phyloP scores from a whole-genome alignment of 495 filamentous ascomycete genomes.

The Barbatosphaeria neglecta region DNA sequence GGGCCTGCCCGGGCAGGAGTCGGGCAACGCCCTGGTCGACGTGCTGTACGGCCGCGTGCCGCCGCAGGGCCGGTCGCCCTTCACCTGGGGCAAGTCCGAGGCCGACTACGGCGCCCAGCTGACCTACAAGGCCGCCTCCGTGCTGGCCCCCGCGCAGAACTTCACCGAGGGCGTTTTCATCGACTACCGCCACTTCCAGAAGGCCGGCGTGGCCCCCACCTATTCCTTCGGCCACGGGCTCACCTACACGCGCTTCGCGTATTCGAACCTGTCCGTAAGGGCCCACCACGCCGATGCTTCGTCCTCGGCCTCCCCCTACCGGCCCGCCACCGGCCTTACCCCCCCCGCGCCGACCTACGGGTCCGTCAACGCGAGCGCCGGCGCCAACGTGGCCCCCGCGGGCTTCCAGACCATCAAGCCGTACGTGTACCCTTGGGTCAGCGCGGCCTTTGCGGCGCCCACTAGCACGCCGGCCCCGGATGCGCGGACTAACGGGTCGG shows the following conservation, averaged over 20 bases:
- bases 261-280: constrained; percentile 15
- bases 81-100: constrained; percentile 37
- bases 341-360: constrained; percentile 20
- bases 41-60: constrained; percentile 37
- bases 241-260: constrained; percentile 34
- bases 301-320: constrained; percentile 4
- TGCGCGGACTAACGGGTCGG: constrained; percentile 47
- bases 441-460: constrained; percentile 13
- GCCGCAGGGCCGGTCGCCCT: constrained; percentile 42
- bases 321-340: constrained; percentile 12
- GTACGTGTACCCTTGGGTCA: constrained; percentile 29
- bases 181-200: constrained; percentile 43
- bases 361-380: constrained; percentile 11
- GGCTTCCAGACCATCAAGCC: constrained; percentile 25
- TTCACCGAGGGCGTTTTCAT: constrained; percentile 40
- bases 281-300: too few species aligned
- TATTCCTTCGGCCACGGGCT: constrained; percentile 42
- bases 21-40: constrained; percentile 40
- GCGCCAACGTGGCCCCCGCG: constrained; percentile 19
- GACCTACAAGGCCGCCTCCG: constrained; percentile 18
- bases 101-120: constrained; percentile 36
- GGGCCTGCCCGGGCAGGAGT: constrained; percentile 44
- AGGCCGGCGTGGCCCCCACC: constrained; percentile 27
- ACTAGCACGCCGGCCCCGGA: constrained; percentile 41
- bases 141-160: constrained; percentile 20